A percentile compares a stretch with the other conserved stretches of the same genome.
Conservation (phyloP, 805 yeast genomes). For the Teunomyces atbi region DNA sequence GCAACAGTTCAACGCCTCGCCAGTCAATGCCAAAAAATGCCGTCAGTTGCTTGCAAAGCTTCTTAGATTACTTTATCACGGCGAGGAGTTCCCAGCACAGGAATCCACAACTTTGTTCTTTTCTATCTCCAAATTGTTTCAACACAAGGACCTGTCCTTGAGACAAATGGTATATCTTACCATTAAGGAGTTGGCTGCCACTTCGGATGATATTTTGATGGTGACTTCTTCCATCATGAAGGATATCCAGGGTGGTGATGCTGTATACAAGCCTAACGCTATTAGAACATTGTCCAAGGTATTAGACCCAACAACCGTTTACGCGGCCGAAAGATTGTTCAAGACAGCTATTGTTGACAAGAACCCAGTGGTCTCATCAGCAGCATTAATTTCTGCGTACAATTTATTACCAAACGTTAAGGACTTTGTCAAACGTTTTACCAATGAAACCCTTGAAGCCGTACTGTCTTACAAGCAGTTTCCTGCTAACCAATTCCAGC, state of each 20-base stretch:
- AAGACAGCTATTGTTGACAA: constrained; percentile 90
- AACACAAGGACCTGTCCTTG: constrained; percentile 80
- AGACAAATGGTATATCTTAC: constrained; percentile 94
- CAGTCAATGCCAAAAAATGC: constrained; percentile 84
- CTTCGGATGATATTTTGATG: constrained; percentile 92
- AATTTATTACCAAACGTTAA: constrained; percentile 86
- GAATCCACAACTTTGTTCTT: constrained; percentile 94
- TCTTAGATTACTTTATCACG: constrained; percentile 76
- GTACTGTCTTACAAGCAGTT: constrained; percentile 60
- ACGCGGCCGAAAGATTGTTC: constrained; percentile 88
- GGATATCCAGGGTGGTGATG: constrained; percentile 89
- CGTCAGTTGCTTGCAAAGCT: constrained; percentile 79
- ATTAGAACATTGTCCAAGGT: constrained; percentile 88
- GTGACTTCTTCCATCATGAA: constrained; percentile 98
- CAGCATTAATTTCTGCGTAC: constrained; percentile 91
- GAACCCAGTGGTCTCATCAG: constrained; percentile 84
- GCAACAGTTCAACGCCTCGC: constrained; percentile 88
- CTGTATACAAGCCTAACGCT: constrained; percentile 88
- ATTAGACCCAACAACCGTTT: constrained; percentile 85
- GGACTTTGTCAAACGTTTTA: constrained; percentile 90
- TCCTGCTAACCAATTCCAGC: constrained; percentile 48
- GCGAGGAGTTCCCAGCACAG: constrained; percentile 80
- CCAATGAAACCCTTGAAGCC: constrained; percentile 93
- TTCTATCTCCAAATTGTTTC: constrained; percentile 91
- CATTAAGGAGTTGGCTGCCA: constrained; percentile 81